These are phyloP conservation scores for Panus rudis DNA, from an alignment of 768 basidiomycete species.

Conservation along the genomic window DNA sequence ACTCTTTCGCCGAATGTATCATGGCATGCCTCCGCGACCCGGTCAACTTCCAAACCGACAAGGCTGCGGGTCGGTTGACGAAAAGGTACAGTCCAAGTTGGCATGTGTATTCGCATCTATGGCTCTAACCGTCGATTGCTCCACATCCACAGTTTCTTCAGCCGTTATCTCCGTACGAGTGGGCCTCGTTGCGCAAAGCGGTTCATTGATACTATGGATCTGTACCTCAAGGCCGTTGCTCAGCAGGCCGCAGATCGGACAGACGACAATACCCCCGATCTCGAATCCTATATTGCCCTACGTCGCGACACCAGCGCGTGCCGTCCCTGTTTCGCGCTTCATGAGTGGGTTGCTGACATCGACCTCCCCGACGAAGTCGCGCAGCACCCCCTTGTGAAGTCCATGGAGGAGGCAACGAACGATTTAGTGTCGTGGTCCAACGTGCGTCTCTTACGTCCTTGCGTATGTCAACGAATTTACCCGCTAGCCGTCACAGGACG, in stretches of 20 bases:
- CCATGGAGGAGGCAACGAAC: too few relatives aligned
- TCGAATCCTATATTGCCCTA: constrained; percentile 18
- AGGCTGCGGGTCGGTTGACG: too few relatives aligned
- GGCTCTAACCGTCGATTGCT: too few relatives aligned
- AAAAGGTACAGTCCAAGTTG: too few relatives aligned
- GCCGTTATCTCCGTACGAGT: too few relatives aligned
- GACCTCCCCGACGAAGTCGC: constrained; percentile 55
- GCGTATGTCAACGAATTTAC: background rate
- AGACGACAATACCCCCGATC: constrained; percentile 7
- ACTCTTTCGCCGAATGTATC: too few relatives aligned
- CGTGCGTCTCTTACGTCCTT: background rate
- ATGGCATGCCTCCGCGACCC: too few relatives aligned
- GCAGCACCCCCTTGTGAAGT: constrained; percentile 46
- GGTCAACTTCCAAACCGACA: too few relatives aligned
- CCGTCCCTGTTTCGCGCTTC: constrained; percentile 14
- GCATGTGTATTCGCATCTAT: too few relatives aligned
- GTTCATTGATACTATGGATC: constrained; percentile 18
- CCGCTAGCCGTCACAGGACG: too few relatives aligned
- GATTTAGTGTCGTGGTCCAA: constrained; percentile 25
- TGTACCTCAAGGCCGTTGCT: constrained; percentile 18
- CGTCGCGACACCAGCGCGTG: constrained; percentile 19
- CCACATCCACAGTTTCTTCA: too few relatives aligned
- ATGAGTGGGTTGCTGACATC: constrained; percentile 38
- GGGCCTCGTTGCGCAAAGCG: background rate
- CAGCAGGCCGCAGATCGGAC: constrained; percentile 19